Base-by-base conservation (phyloP, 2,329 filamentous ascomycete species). In the Phyllosticta paracitricarpa region DNA sequence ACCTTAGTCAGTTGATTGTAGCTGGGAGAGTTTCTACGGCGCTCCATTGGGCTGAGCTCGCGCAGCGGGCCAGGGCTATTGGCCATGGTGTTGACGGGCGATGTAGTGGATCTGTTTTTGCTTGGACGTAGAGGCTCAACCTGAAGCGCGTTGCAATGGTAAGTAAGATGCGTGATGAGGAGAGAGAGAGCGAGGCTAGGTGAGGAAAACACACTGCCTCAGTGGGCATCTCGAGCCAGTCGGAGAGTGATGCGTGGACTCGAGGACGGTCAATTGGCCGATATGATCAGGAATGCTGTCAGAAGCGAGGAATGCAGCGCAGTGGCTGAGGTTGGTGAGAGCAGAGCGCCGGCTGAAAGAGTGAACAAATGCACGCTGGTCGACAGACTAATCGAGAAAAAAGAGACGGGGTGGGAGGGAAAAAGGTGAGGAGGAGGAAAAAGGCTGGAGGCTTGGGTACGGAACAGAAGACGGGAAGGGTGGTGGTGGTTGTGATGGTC, bases 21-120 rank as follows among this genome's bases (percentile, higher is more conserved):
- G 79, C 89, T 95, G 59, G 92, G 91, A 57, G 92, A 97, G 78
- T 97, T 97, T 69, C 92, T 84, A 72, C 93, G 85, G 75, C 86
- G 87, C 76, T 92, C 90, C 64, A 89, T 89, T 58, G 89, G 89
- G 68, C 89, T 90, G 71, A 99, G 86, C 78, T 99, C 94, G 64
- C 91, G 89, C 66, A 99, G 82, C 62, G 94, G 89, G 56, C 71
- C 86, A 71, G 87, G 83, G 82, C 87, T 83, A 82, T 74, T 77
- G 69, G 82, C 80, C 72, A 78, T 81, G 79, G 84, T 82, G 74
- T 87, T 92, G 69, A 78, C 75, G 54, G 88, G 84, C 63, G 87
- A 86, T 59, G 81, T 73, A 64, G 75, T 78, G 57, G 82, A 79
- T 61, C 79, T 82, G 69, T 76, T 82, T 78, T 91, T 92, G 76